Evolutionary conservation across 2,329 filamentous ascomycete species (phyloP), one percentile per base, ranked within the genome.

Genomic region (Colletotrichum musicola): DNA sequence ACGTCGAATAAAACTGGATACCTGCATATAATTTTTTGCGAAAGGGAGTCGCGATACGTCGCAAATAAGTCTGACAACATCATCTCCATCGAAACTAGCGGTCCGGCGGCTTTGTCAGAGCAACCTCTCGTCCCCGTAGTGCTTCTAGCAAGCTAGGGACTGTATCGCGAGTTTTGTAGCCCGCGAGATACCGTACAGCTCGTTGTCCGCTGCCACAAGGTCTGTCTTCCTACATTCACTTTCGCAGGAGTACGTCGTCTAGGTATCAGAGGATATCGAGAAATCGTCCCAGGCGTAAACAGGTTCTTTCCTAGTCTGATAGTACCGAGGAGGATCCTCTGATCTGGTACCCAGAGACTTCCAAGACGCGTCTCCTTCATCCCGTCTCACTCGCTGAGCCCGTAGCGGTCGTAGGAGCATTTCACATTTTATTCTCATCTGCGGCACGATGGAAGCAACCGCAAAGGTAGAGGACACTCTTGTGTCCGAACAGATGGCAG

Each of bases 21-120:
- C 30, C 22, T 65, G 55, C 62, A 68, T 65, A 65, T 46, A 65
- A 68, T 68, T 68, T 68, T 68, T 68, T 59, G 62, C 49, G 47
- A 50, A 7, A 42, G 58, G 25, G 35, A 40, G 40, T 16, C 20
- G 22, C 18, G 46, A 59, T 60, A 35, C 55, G 38, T 54, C 47
- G 49, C 50, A 49, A 2, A 42, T 55, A 51, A 35, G 46, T 47
- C 40, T 27, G 44, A 65, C 55, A 55, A 65, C 55, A 9, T 60
- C 44, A 14, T 30, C 14, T 10, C 44, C 44, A 54, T 50, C 40
- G 40, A 42, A 4, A 42, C 40, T 35, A 9, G 10, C 30, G 30
- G 30, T 14, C 13, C 27, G 12, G 38, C 10, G 4, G 30, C 6
- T 22, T 14, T 14, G 12, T 10, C n/a, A 47, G 20, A 0, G 4